Conservation (phyloP, 257 asterid genomes). For the Nicotiana tabacum region DNA sequence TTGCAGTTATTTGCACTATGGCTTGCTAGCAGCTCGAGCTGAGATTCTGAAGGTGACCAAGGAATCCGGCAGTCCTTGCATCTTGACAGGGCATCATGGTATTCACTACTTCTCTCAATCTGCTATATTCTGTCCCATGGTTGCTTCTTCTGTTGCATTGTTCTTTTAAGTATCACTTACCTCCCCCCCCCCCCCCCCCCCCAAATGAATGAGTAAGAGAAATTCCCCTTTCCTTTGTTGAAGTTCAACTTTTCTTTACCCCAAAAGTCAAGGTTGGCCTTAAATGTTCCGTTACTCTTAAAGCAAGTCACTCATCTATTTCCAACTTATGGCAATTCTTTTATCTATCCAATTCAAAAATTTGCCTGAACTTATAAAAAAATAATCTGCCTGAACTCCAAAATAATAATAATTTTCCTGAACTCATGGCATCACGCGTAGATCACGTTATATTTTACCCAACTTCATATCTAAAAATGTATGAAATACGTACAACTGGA, state of each 20-base stretch:
- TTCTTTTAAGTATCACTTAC: background rate
- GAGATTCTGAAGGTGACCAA: conserved; percentile 39
- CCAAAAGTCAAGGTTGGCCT: background rate
- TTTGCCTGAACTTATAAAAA: background rate
- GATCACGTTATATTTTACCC: background rate
- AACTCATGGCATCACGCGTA: background rate
- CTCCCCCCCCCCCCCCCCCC: background rate
- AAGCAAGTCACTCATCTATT: background rate
- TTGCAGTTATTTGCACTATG: conserved; percentile 39
- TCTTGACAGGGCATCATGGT: conserved; percentile 41
- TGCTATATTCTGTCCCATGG: background rate
- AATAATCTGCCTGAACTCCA: too few species aligned
- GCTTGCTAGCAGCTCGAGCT: conserved; percentile 50
- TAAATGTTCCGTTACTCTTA: background rate
- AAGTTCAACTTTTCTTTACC: background rate
- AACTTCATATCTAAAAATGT: background rate
- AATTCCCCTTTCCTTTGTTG: background rate
- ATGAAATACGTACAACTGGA: background rate
- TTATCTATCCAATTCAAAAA: background rate
- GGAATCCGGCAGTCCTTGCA: conserved; percentile 40
- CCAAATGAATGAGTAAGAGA: background rate
- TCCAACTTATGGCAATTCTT: background rate
- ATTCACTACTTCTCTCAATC: background rate
- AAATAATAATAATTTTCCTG: background rate
- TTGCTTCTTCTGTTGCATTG: background rate